Evolutionary conservation across 140 eudicot genomes (phyloP).

Genomic region (Cichorium intybus): DNA sequence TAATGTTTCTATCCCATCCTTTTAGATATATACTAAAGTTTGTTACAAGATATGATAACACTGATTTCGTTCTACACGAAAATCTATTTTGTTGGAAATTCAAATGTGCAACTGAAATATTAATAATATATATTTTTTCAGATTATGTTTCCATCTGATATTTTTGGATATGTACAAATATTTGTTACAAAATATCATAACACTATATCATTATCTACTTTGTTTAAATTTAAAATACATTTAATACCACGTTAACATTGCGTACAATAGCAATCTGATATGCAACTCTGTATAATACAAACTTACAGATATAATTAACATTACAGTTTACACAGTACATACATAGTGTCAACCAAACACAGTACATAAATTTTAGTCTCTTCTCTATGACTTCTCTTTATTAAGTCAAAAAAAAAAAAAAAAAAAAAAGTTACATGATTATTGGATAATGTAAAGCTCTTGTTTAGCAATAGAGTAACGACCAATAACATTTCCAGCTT

Average conservation of each 20-base stretch:
- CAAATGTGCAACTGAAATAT: not conserved
- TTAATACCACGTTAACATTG: not conserved
- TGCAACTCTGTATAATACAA: slow-evolving; percentile 9
- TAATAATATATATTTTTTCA: not conserved
- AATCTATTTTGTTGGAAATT: not conserved
- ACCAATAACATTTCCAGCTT: slow-evolving; percentile 64
- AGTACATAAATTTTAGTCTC: too few species aligned
- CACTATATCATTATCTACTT: not conserved
- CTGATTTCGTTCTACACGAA: not conserved
- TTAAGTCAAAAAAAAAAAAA: not conserved
- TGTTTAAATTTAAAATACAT: not conserved
- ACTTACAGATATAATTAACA: slow-evolving; percentile 6
- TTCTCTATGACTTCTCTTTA: too few species aligned
- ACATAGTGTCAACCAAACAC: slow-evolving; percentile 5
- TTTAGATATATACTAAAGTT: not conserved
- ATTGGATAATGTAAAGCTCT: slow-evolving; percentile 74
- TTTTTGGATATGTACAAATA: not conserved
- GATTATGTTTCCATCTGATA: not conserved
- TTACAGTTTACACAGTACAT: slow-evolving; percentile 22
- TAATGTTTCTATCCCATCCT: not conserved
- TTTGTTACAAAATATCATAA: not conserved
- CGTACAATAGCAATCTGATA: too few species aligned
- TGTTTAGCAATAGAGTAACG: slow-evolving; percentile 62
- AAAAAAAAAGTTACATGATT: not conserved
- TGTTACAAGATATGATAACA: not conserved